Evolutionary conservation across 1,139 yeast genomes (phyloP), one percentile per base, ranked within the genome.

Genomic region (Suhomyces choctaworum): DNA sequence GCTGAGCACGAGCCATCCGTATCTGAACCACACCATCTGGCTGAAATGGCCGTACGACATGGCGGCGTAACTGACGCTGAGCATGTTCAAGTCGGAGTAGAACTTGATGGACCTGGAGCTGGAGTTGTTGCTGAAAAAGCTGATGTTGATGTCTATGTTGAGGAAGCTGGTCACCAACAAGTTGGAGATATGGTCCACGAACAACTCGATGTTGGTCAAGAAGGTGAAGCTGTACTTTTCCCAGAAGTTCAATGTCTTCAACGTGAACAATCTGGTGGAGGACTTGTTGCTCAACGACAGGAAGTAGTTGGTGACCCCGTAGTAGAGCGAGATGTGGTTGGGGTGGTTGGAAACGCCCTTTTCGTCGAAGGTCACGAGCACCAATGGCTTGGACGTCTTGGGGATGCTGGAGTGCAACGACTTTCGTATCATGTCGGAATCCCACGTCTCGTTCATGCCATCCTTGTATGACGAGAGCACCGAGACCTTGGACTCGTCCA

Each of bases 21-120:
- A 87, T 46, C 99, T 72, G 60, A 84, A 92, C 97, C 97, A 92
- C 10, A 82, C 90, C 88, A 92, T 85, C 58, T 92, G 99, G 3
- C 95, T 81, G 45, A 70, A 70, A 60, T 92, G 97, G 4, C 87
- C 96, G 47, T 73, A 72, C 4, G 81, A 66, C 97, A 92, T 89
- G 4, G 96, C 86, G 0, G 83, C 75, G 39, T 80, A 68, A 23
- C 82, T 71, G 7, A 76, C 66, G 33, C 82, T 66, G 50, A 82
- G 72, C 62, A 78, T 75, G 39, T 79, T 72, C 46, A 80, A 68
- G 47, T 78, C 78, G 8, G 79, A 61, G 47, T 71, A 76, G 27
- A 80, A 60, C 41, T 61, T 63, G 21, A 75, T 49, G 16, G 68
- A 56, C 4, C 58, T 47, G n/a, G 49, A 36, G 17, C 45, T 46